Conservation (phyloP, 176 grass and related monocot species). For the Avena eriantha region DNA sequence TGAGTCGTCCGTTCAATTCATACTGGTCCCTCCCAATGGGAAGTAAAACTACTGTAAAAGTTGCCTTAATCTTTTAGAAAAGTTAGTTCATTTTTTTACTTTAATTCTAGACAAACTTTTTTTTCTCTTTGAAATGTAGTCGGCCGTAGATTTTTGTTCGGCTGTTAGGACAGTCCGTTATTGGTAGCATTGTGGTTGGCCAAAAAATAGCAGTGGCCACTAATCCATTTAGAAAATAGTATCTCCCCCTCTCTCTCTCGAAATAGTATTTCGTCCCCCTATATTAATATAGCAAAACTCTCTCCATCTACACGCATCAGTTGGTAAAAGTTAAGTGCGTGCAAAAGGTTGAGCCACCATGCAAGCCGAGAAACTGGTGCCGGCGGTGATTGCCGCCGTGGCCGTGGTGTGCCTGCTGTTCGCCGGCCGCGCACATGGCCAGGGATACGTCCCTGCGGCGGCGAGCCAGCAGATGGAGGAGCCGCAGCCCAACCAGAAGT, state of each 20-base stretch:
- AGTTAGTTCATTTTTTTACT: too few species aligned
- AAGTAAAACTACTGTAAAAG: too few species aligned
- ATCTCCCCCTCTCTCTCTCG: background rate
- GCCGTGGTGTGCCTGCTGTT: constrained; percentile 32
- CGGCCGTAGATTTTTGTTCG: background rate
- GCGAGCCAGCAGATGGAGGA: background rate
- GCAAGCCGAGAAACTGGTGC: background rate
- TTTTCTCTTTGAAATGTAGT: too few species aligned
- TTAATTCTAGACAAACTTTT: too few species aligned
- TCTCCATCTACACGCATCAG: background rate
- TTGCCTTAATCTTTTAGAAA: too few species aligned
- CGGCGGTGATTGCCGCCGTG: constrained; percentile 26
- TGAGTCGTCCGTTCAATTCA: too few species aligned
- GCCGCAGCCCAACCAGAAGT: background rate
- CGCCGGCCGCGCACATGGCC: background rate
- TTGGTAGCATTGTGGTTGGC: background rate
- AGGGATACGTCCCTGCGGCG: background rate
- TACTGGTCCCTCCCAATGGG: too few species aligned
- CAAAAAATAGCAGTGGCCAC: background rate
- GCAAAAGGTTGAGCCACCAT: background rate
- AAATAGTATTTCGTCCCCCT: too few species aligned
- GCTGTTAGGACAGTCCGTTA: background rate
- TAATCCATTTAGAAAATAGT: background rate
- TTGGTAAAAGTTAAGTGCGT: background rate
- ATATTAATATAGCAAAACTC: background rate